A percentile compares a stretch with the other conserved stretches of the same genome.
Conservation (phyloP, 2,329 filamentous ascomycete species). For the Nemania diffusa region DNA sequence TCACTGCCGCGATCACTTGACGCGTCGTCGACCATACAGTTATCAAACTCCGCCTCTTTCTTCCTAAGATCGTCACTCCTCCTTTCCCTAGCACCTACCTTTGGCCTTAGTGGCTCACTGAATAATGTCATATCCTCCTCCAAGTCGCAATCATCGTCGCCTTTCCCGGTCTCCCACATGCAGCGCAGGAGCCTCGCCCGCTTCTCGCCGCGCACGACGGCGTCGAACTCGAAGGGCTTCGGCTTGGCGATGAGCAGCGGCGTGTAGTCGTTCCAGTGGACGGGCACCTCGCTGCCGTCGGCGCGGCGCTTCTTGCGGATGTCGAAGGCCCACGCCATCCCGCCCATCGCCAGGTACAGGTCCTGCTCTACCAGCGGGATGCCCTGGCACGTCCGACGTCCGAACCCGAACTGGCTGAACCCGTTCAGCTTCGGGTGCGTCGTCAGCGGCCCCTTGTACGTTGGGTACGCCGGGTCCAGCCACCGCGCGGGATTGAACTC, state of each 20-base stretch:
- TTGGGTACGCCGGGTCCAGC: constrained; percentile 52
- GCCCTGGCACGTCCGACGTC: constrained; percentile 60
- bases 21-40: constrained; percentile 7
- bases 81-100: constrained; percentile 34
- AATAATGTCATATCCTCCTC: not conserved
- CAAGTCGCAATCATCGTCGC: constrained; percentile 47
- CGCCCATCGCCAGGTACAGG: constrained; percentile 54
- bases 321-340: constrained; percentile 52
- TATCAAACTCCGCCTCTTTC: not conserved
- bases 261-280: constrained; percentile 58
- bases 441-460: constrained; percentile 54
- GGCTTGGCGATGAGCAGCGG: constrained; percentile 59
- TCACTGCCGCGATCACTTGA: constrained; percentile 37
- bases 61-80: not conserved
- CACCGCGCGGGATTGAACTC: constrained; percentile 55
- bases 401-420: constrained; percentile 63
- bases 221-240: constrained; percentile 53
- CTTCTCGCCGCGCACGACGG: constrained; percentile 44
- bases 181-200: constrained; percentile 42
- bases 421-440: constrained; percentile 54
- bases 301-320: constrained; percentile 46
- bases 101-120: not conserved
- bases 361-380: constrained; percentile 56
- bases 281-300: constrained; percentile 48
- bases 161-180: constrained; percentile 53